Evolutionary conservation across 2,329 filamentous ascomycete species (phyloP).

Genomic region (Ascochyta rabiei): DNA sequence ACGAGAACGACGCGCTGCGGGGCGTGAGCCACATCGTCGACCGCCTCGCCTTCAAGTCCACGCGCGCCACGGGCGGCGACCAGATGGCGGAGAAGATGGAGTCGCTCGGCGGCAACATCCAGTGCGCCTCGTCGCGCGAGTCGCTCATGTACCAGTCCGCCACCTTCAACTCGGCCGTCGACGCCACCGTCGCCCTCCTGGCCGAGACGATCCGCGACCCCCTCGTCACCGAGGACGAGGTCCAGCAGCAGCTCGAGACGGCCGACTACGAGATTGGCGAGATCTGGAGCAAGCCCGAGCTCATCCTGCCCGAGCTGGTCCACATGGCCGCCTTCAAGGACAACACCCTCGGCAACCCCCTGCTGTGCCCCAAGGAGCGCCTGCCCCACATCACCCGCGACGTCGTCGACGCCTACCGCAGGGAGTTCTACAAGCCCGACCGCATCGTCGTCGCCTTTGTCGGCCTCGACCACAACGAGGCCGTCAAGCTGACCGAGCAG

Average conservation of each 20-base stretch:
- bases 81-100: conserved; percentile 88
- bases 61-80: conserved; percentile 73
- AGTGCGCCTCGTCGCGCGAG: conserved; percentile 94
- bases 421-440: conserved; percentile 85
- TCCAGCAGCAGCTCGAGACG: conserved; percentile 84
- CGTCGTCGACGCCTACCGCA: conserved; percentile 78
- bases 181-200: conserved; percentile 79
- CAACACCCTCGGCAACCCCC: conserved; percentile 92
- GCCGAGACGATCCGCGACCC: conserved; percentile 94
- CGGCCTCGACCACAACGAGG: conserved; percentile 81
- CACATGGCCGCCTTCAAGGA: conserved; percentile 96
- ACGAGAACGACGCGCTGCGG: conserved; percentile 82
- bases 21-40: conserved; percentile 97
- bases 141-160: conserved; percentile 99
- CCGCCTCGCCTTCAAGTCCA: conserved; percentile 90
- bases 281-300: conserved; percentile 96
- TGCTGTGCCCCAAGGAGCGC: conserved; percentile 87
- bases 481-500: conserved; percentile 78
- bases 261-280: conserved; percentile 95
- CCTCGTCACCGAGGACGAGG: conserved; percentile 82
- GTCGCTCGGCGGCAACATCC: conserved; percentile 90
- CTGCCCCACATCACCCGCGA: conserved; percentile 74
- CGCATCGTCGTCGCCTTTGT: conserved; percentile 94
- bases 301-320: conserved; percentile 92
- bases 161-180: conserved; percentile 93